Evolutionary conservation across 139 green algal genomes (phyloP), one percentile per base, ranked within the genome.

Genomic region (Picocystis salinarum): DNA sequence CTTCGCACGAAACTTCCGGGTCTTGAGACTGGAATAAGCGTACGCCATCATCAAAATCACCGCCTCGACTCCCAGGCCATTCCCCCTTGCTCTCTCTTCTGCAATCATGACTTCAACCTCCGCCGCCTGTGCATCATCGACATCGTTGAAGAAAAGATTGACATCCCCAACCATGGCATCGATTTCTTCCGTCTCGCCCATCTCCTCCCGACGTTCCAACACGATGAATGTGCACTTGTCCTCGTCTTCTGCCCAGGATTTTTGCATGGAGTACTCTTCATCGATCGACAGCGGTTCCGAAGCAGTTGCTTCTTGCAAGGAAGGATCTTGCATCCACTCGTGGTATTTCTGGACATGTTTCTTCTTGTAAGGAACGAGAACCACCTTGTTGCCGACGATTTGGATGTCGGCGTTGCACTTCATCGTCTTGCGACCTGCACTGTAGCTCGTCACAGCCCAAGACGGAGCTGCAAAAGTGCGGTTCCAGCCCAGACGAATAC

Each of bases 191-290:
- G 20, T 22, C 40, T 20, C 53, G 15, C 29, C 45, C 65, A 1
- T 51, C 19, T 4, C 58, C 62, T 9, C 41, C 20, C 19, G 28
- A 6, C 42, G n/a, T 34, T 89, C 74, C 11, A 83, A 44, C 15
- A 86, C 15, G 18, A 89, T 89, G 44, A 83, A 89, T 0, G 75
- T 91, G 47, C 62, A 72, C 48, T 88, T 91, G 34, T 81, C 52
- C 3, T 55, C 40, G 33, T 91, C 79, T 1, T 76, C 59, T 20
- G 23, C 24, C 79, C 79, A 91, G 10, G 41, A 56, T 2, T 52
- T 25, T 58, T 88, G 76, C 79, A 91, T 91, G 0, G 53, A 55
- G 39, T 82, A 80, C 50, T 91, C 79, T 40, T 85, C 72, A 27
- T 64, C 46, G 18, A 76, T 36, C 4, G 26, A 62, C 2, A 90